Evolutionary conservation across 768 basidiomycete genomes (phyloP).

Genomic region (Kwoniella dendrophila): DNA sequence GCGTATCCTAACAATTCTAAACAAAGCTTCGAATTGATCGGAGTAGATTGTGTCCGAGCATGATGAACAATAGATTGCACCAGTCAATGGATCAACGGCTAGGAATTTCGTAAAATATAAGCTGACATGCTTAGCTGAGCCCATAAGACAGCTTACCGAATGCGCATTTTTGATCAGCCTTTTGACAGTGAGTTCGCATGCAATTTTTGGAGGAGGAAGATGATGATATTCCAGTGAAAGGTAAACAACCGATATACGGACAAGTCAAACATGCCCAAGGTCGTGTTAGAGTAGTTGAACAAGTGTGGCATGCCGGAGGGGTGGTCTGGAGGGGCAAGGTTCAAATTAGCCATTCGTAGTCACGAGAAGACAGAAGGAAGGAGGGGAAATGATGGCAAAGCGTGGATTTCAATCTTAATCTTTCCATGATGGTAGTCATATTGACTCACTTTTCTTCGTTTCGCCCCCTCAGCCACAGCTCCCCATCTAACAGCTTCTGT

Average conservation of each 20-base stretch:
- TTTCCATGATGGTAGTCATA: too few species aligned
- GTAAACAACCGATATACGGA: constrained; percentile 40
- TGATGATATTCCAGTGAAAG: constrained; percentile 24
- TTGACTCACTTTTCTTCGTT: constrained; percentile 33
- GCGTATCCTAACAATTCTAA: constrained; percentile 13
- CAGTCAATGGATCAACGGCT: constrained; percentile 76
- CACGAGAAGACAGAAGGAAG: too few species aligned
- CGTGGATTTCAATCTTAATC: not conserved
- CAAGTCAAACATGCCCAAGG: constrained; percentile 51
- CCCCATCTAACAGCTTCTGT: constrained; percentile 37
- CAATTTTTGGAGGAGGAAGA: constrained; percentile 30
- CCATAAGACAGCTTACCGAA: constrained; percentile 41
- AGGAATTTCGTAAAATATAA: too few species aligned
- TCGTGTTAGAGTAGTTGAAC: constrained; percentile 21
- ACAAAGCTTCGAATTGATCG: constrained; percentile 60
- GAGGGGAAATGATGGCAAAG: too few species aligned
- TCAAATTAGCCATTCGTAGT: not conserved
- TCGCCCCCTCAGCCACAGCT: constrained; percentile 27
- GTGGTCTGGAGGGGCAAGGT: constrained; percentile 17
- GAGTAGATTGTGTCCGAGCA: constrained; percentile 79
- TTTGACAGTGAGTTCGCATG: constrained; percentile 33
- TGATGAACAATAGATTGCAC: constrained; percentile 70
- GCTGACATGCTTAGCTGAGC: not conserved
- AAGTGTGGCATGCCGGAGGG: constrained; percentile 36
- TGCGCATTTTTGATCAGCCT: constrained; percentile 21